Evolutionary conservation across 352 stramenopile genomes (phyloP).

Genomic region (Paralagenidium karlingii): DNA sequence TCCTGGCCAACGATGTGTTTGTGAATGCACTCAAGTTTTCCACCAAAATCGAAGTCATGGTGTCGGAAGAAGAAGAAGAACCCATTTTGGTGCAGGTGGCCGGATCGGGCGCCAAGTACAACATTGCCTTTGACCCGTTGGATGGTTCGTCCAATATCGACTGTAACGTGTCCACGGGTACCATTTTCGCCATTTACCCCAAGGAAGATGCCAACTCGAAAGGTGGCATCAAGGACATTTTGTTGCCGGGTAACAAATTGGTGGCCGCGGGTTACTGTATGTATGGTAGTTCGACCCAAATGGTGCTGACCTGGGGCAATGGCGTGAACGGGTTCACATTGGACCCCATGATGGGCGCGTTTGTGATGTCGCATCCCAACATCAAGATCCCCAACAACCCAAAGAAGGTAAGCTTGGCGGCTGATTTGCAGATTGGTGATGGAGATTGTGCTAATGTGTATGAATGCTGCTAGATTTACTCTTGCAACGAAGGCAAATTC

Average conservation of each 20-base stretch:
- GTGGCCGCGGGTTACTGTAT: constrained; percentile 97
- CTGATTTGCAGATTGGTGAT: neutral
- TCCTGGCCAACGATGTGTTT: constrained; percentile 98
- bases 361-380: constrained; percentile 92
- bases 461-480: constrained; percentile 81
- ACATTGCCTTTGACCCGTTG: constrained; percentile 97
- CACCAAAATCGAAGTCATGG: constrained; percentile 94
- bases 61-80: constrained; percentile 97
- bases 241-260: constrained; percentile 89
- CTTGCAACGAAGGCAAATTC: constrained; percentile 98
- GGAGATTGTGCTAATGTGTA: neutral
- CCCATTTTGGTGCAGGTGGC: constrained; percentile 88
- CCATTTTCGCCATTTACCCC: constrained; percentile 98
- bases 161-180: constrained; percentile 98
- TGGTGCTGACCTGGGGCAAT: constrained; percentile 93
- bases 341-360: constrained; percentile 96
- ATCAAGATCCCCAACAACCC: constrained; percentile 90
- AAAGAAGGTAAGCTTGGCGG: constrained; percentile 42
- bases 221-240: constrained; percentile 77
- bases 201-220: constrained; percentile 18
- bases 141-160: constrained; percentile 99
- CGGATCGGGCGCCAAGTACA: constrained; percentile 78
- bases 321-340: constrained; percentile 96
- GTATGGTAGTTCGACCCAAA: constrained; percentile 96
- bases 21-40: constrained; percentile 95